Conservation (phyloP, 371 early-diverging fungal species). For the Syncephalastrum sp. region DNA sequence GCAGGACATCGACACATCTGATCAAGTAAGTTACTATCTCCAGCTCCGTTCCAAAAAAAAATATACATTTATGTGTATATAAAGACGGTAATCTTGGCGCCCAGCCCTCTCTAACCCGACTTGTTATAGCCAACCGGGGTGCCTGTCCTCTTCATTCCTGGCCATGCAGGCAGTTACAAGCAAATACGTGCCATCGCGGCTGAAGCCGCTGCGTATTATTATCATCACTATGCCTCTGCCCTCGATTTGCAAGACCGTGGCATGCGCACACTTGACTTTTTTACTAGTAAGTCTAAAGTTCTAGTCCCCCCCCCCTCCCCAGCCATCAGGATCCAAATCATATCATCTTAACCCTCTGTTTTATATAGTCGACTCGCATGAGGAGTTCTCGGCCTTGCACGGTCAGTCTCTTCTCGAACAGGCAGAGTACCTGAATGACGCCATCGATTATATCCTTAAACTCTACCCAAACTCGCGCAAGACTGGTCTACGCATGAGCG, state of each 20-base stretch:
- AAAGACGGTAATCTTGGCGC: no score
- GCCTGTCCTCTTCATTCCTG: slow-evolving; percentile 93
- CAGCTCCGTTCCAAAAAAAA: neutral
- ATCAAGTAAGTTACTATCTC: slow-evolving; percentile 30
- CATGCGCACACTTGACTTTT: slow-evolving; percentile 71
- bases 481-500: slow-evolving; percentile 11
- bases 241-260: slow-evolving; percentile 29
- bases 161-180: slow-evolving; percentile 91
- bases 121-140: slow-evolving; percentile 57
- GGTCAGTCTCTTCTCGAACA: slow-evolving; percentile 80
- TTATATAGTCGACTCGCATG: slow-evolving; percentile 78
- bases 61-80: neutral
- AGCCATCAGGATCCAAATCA: no score
- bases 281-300: slow-evolving; percentile 56
- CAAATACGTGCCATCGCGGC: slow-evolving; percentile 87
- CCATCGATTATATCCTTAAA: slow-evolving; percentile 79
- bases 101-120: no score
- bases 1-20: slow-evolving; percentile 53
- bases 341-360: neutral
- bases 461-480: slow-evolving; percentile 56
- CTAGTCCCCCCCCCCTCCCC: no score
- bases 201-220: slow-evolving; percentile 61
- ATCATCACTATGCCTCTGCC: slow-evolving; percentile 41
- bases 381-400: slow-evolving; percentile 90
- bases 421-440: slow-evolving; percentile 84